A percentile compares a stretch with the other conserved stretches of the same genome.
These are phyloP conservation scores for Rhizomucor miehei DNA, from an alignment of 371 early-diverging fungal species.

Conservation along the genomic window DNA sequence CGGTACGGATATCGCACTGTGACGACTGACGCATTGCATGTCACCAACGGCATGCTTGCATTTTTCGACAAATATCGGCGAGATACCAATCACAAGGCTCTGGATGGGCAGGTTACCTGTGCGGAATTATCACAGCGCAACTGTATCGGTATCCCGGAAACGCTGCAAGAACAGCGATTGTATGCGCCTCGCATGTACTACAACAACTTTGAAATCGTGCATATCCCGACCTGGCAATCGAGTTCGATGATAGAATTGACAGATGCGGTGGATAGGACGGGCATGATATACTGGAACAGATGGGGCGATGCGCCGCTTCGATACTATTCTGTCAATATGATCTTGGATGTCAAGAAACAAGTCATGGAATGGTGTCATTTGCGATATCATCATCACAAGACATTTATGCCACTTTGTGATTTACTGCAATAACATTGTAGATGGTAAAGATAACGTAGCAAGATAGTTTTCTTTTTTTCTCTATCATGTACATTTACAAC, in stretches of 20 bases:
- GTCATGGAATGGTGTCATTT: conserved; percentile 20
- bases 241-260: conserved; percentile 8
- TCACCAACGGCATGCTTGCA: conserved; percentile 14
- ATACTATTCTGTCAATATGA: conserved; percentile 17
- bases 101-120: conserved; percentile 3
- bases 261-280: conserved; percentile 10
- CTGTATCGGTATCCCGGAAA: conserved; percentile 10
- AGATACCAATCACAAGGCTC: conserved; percentile 3
- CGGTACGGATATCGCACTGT: conserved; percentile 17
- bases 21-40: conserved; percentile 13
- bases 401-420: conserved; percentile 5
- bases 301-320: conserved; percentile 25
- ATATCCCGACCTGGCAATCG: conserved; percentile 18
- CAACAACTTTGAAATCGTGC: conserved; percentile 22
- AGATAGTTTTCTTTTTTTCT: no score
- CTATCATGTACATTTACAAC: conserved; percentile 12
- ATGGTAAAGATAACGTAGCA: no score
- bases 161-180: conserved; percentile 4
- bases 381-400: conserved; percentile 15
- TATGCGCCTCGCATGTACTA: conserved; percentile 16
- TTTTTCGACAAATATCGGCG: conserved; percentile 17
- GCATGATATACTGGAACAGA: conserved; percentile 19
- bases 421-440: not conserved
- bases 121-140: conserved; percentile 9
- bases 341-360: conserved; percentile 10